phyloP scores from a whole-genome alignment of 2,329 filamentous ascomycete species.

The Cercospora canescens region DNA sequence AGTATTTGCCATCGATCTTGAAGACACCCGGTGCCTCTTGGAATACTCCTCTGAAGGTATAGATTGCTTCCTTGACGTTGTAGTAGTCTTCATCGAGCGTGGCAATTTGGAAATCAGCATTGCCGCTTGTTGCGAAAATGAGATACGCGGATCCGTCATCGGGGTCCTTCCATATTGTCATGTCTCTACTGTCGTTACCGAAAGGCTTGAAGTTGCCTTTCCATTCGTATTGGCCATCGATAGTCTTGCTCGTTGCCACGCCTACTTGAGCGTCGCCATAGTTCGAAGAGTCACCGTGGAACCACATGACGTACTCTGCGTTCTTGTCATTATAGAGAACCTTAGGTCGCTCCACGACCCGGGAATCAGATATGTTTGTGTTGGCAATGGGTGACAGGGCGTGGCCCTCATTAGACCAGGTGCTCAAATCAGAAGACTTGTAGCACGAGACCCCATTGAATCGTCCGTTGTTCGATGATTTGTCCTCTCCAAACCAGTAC shows the following conservation, averaged over 20 bases:
- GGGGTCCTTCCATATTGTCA: conserved; percentile 60
- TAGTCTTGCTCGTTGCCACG: conserved; percentile 59
- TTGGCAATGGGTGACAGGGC: conserved; percentile 54
- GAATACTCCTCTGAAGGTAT: conserved; percentile 27
- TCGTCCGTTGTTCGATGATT: conserved; percentile 46
- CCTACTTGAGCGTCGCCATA: conserved; percentile 67
- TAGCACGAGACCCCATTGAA: conserved; percentile 71
- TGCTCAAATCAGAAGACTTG: conserved; percentile 60
- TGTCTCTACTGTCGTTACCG: conserved; percentile 56
- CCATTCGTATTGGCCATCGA: conserved; percentile 63
- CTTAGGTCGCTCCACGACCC: conserved; percentile 68
- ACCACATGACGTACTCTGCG: conserved; percentile 65
- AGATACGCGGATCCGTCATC: conserved; percentile 62
- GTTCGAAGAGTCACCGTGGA: conserved; percentile 64
- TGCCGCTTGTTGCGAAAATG: conserved; percentile 49
- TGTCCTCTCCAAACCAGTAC: conserved; percentile 71
- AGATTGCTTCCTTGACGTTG: conserved; percentile 23
- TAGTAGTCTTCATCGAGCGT: conserved; percentile 29
- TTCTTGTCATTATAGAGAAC: conserved; percentile 68
- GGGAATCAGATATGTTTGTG: conserved; percentile 39
- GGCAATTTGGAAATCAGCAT: conserved; percentile 30
- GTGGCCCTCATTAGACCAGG: conserved; percentile 63
- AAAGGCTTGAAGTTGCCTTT: conserved; percentile 49
- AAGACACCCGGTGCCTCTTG: conserved; percentile 63
- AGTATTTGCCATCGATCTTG: conserved; percentile 62